phyloP scores from a whole-genome alignment of 2,329 filamentous ascomycete genomes.

The Trichoderma citrinoviride region DNA sequence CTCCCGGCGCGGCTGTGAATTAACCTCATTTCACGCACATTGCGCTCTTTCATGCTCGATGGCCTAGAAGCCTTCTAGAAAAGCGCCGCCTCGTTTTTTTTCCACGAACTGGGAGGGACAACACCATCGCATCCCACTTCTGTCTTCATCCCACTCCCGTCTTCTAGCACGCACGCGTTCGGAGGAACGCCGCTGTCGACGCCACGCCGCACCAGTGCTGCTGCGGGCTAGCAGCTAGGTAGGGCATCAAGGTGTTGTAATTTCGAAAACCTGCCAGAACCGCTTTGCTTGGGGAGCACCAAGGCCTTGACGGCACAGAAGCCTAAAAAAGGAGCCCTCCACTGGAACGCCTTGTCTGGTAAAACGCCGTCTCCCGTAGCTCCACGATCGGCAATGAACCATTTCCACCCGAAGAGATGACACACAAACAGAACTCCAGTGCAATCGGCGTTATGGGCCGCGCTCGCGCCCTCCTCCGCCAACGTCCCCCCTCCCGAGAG shows the following conservation, averaged over 20 bases:
- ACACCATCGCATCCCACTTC: not conserved
- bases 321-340: not conserved
- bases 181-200: not conserved
- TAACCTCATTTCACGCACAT: slow-evolving; percentile 17
- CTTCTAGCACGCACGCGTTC: not conserved
- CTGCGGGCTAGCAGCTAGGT: not conserved
- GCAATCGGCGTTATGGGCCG: slow-evolving; percentile 18
- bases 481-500: not conserved
- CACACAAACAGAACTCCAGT: not conserved
- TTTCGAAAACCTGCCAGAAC: not conserved
- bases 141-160: not conserved
- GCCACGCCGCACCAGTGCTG: slow-evolving; percentile 11
- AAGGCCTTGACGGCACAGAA: not conserved
- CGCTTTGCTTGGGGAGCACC: not conserved
- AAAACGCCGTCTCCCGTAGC: slow-evolving; percentile 3
- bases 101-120: not conserved
- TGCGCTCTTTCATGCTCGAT: slow-evolving; percentile 9
- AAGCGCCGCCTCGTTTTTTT: not conserved
- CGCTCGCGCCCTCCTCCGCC: not conserved
- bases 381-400: slow-evolving; percentile 14
- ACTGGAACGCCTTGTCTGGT: not conserved
- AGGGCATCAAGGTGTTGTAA: not conserved
- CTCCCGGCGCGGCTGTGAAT: not conserved
- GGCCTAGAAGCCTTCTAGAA: slow-evolving; percentile 17
- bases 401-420: not conserved